Conservation (phyloP, 2,329 filamentous ascomycete genomes). For the Onygenales sp. region DNA sequence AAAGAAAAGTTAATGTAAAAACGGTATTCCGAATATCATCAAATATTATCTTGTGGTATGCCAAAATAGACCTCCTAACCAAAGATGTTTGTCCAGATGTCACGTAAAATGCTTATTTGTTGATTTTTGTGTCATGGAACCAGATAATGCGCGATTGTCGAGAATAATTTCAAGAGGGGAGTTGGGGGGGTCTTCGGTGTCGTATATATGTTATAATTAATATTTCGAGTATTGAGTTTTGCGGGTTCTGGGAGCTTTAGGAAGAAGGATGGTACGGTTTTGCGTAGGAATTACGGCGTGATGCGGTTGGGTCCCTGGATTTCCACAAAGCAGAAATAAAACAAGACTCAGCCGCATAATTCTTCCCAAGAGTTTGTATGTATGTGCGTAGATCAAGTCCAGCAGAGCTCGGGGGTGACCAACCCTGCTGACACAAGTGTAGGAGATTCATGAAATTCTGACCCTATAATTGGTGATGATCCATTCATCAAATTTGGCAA, state of each 20-base stretch:
- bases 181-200: no score
- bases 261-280: background rate
- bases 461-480: slow-evolving; percentile 17
- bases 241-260: background rate
- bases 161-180: no score
- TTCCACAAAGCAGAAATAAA: slow-evolving; percentile 3
- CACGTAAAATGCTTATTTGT: no score
- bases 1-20: no score
- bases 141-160: no score
- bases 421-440: slow-evolving; percentile 23
- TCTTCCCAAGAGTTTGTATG: background rate
- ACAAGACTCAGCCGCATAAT: slow-evolving; percentile 7
- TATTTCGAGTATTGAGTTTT: background rate
- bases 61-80: no score
- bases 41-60: no score
- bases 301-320: slow-evolving; percentile 5
- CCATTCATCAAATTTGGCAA: slow-evolving; percentile 25
- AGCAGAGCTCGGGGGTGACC: slow-evolving; percentile 25
- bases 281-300: slow-evolving; percentile 1
- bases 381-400: slow-evolving; percentile 20
- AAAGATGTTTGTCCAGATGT: no score
- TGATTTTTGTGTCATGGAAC: no score
- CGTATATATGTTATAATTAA: no score
- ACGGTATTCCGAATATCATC: no score
- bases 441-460: slow-evolving; percentile 22